Evolutionary conservation across 2,329 filamentous ascomycete species (phyloP), one percentile per base, ranked within the genome.

Genomic region (Neonectria neomacrospora): DNA sequence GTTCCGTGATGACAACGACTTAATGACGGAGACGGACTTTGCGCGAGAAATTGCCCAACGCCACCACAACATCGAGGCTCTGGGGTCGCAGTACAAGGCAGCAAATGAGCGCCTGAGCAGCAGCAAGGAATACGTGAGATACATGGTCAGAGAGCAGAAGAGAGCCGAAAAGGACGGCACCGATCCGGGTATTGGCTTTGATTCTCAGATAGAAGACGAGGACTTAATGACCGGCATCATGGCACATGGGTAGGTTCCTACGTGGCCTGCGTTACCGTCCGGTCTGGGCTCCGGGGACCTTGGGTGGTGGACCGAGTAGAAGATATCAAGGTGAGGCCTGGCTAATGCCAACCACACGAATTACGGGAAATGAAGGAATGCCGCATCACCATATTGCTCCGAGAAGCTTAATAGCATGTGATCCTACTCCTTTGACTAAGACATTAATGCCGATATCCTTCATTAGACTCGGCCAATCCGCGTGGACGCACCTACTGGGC

Each of bases 51-150:
- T 89, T 37, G 75, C 79, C 1, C 72, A 67, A 7, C 76, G 80
- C 5, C 80, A 81, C 22, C 61, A 66, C 12, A 80, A 78, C 11
- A 79, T 90, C 45, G 77, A 81, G 61, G 69, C 70, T 12, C 75
- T 90, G 12, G 78, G 79, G 50, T 74, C 79, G 28, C 77, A 86
- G 56, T 83, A 87, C 69, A 80, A 80, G 66, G 75, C 80, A n/a
- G 85, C 83, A 2, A 83, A 86, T 66, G 82, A 85, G 57, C 82
- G 86, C 26, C 77, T 90, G 9, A 82, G 79, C 48, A 79, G 82
- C n/a, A 85, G 82, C 71, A 84, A 82, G 65, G 86, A 89, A 22
- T 90, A 88, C 67, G 76, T 88, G 5, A 83, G 80, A 54, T 78
- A 81, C 62, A 20, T 83, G 18, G 64, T 79, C 2, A 79, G 78